phyloP scores from a whole-genome alignment of 2,329 filamentous ascomycete genomes.

The Penicillium oxalicum region DNA sequence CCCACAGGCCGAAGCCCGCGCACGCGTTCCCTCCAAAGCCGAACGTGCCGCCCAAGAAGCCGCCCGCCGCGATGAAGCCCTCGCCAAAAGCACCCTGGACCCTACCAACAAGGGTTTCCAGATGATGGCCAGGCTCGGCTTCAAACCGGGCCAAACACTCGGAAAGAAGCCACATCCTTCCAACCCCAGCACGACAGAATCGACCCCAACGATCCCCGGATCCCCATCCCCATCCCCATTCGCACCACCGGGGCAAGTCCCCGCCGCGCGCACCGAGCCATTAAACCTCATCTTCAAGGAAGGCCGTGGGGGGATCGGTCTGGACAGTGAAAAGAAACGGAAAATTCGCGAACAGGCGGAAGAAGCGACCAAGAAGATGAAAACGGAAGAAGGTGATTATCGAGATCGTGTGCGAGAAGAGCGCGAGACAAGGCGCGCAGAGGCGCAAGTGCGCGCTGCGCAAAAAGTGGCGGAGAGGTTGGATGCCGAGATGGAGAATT shows the following conservation, averaged over 20 bases:
- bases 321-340: slow-evolving; percentile 77
- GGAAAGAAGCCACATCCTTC: slow-evolving; percentile 50
- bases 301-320: slow-evolving; percentile 73
- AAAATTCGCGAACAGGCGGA: slow-evolving; percentile 61
- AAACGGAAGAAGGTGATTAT: slow-evolving; percentile 64
- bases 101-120: slow-evolving; percentile 77
- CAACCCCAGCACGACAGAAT: not conserved
- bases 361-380: slow-evolving; percentile 53
- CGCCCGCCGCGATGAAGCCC: slow-evolving; percentile 65
- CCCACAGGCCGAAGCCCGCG: slow-evolving; percentile 58
- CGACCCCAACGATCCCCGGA: not conserved
- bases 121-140: slow-evolving; percentile 97
- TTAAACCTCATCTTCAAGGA: slow-evolving; percentile 72
- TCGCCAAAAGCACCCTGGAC: slow-evolving; percentile 67
- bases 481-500: slow-evolving; percentile 49
- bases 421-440: slow-evolving; percentile 60
- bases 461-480: slow-evolving; percentile 79
- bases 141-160: slow-evolving; percentile 66
- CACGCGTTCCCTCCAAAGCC: slow-evolving; percentile 66
- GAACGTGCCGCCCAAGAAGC: slow-evolving; percentile 72
- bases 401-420: slow-evolving; percentile 65
- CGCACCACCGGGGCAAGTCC: no score
- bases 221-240: no score
- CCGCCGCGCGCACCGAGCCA: slow-evolving; percentile 57
- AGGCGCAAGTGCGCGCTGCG: slow-evolving; percentile 66